phyloP scores from a whole-genome alignment of 345 rosid species.

The Rubroshorea leprosula region DNA sequence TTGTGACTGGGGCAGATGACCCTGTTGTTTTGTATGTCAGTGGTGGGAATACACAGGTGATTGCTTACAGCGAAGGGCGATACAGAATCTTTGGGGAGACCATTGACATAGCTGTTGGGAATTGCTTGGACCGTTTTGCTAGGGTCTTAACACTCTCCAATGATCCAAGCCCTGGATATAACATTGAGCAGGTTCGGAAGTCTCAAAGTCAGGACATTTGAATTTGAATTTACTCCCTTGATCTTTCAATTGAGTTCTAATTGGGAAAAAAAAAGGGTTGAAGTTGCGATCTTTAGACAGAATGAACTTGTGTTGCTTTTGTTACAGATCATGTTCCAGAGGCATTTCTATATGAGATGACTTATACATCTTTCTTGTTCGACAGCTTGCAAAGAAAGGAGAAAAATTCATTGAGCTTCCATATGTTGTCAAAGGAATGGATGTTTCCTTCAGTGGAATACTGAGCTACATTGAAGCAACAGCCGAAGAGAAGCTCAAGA shows the following conservation, averaged over 20 bases:
- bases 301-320: not conserved
- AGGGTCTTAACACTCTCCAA: conserved; percentile 83
- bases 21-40: conserved; percentile 96
- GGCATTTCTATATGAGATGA: conserved; percentile 5
- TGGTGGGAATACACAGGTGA: conserved; percentile 97
- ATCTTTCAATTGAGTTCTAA: too few relatives aligned
- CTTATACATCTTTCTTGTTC: conserved; percentile 7
- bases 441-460: conserved; percentile 93
- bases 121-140: conserved; percentile 94
- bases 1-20: conserved; percentile 87
- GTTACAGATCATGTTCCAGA: not conserved
- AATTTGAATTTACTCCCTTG: too few relatives aligned
- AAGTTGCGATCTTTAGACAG: not conserved
- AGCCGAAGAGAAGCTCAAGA: conserved; percentile 77
- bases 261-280: too few relatives aligned
- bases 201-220: not conserved
- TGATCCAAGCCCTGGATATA: conserved; percentile 98
- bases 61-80: conserved; percentile 94
- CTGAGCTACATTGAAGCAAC: conserved; percentile 85
- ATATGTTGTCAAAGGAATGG: conserved; percentile 96
- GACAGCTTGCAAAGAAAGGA: conserved; percentile 94
- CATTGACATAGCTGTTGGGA: conserved; percentile 97
- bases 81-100: conserved; percentile 92
- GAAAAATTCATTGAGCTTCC: conserved; percentile 86
- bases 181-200: conserved; percentile 79